Evolutionary conservation across 257 asterid genomes (phyloP), one percentile per base, ranked within the genome.

Genomic region (Solanum pimpinellifolium): DNA sequence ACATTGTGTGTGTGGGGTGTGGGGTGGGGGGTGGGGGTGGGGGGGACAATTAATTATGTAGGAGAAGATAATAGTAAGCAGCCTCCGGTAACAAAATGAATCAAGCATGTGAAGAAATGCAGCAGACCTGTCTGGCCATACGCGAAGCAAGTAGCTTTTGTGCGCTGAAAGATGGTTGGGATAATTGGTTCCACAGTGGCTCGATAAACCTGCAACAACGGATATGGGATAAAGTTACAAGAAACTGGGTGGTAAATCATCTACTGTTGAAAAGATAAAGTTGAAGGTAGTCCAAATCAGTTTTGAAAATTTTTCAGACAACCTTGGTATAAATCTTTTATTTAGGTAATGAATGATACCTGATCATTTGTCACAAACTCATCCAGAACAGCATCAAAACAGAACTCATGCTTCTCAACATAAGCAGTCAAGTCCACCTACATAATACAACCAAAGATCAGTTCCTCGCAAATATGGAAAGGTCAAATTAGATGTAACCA

Each of bases 361-460:
- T 97, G 98, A 89, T 95, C 98, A 91, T 97, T 97, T 27, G 98
- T 89, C 86, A 97, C 99, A 46, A 93, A 87, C 90, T 96, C 98
- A 91, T 97, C 95, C 21, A 97, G 95, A 89, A 97, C 99, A 56
- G 99, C 99, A 89, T 97, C 99, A 91, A 97, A 97, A 92, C 98
- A 93, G 92, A 97, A 97, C 92, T 97, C 99, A 37, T 97, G 99
- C 91, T 92, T 97, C 92, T 97, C 99, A 88, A 95, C 98, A 72
- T 97, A 97, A 80, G 99, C 99, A 86, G 99, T 97, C 95, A 97
- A 93, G 91, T 97, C 99, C 88, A 97, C 99, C 99, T 97, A 86
- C 91, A 68, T 74, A 89, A 41, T 76, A 90, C 70, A 84, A 86
- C 39, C 89, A 87, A 89, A 89, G 83, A 85, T 90, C 83, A 94